These are phyloP conservation scores for Paxillus ammoniavirescens DNA, from an alignment of 768 basidiomycete genomes.

Conservation along the genomic window DNA sequence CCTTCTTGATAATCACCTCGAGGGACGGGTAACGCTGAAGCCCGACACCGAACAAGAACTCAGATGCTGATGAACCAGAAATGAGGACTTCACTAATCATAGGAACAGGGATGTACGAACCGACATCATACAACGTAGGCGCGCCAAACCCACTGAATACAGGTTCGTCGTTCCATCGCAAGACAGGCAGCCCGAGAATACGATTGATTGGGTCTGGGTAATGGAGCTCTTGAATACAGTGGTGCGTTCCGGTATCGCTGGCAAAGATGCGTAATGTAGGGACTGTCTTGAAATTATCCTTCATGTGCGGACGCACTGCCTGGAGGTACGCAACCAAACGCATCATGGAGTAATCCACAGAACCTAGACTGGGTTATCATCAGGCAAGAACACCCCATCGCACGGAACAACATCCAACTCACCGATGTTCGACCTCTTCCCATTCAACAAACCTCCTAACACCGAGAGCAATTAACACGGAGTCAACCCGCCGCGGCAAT, in stretches of 20 bases:
- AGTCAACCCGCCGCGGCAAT: no score
- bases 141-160: no score
- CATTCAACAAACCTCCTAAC: slow-evolving; percentile 73
- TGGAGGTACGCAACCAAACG: slow-evolving; percentile 1
- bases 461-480: no score
- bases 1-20: slow-evolving; percentile 49
- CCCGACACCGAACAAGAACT: slow-evolving; percentile 66
- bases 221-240: slow-evolving; percentile 56
- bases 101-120: no score
- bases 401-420: neutral
- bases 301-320: neutral
- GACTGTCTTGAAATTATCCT: neutral
- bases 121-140: no score
- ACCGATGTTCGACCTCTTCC: slow-evolving; percentile 52
- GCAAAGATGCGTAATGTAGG: slow-evolving; percentile 1
- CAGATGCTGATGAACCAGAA: slow-evolving; percentile 20
- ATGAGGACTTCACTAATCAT: no score
- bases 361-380: neutral
- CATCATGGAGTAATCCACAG: neutral
- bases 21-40: slow-evolving; percentile 64
- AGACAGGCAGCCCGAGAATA: slow-evolving; percentile 70
- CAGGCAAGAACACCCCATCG: neutral
- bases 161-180: slow-evolving; percentile 58
- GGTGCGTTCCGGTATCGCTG: neutral
- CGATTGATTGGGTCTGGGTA: slow-evolving; percentile 72